Base-by-base conservation (phyloP, 1,284 basidiomycete genomes). In the Cutaneotrichosporon cyanovorans region DNA sequence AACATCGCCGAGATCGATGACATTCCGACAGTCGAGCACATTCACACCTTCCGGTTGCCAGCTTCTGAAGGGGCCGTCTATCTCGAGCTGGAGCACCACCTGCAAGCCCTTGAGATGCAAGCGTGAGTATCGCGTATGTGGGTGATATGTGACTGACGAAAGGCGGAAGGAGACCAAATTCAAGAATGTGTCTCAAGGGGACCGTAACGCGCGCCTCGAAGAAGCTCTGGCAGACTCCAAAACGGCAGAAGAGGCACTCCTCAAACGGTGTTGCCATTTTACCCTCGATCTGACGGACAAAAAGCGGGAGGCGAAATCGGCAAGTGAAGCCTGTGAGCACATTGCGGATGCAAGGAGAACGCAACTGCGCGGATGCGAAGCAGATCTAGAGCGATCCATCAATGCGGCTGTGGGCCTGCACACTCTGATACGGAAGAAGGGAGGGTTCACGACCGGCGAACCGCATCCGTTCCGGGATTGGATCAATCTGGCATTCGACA, bases 1-100 rank as follows among this genome's bases (percentile, higher is more conserved):
- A 96, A 96, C 65, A 83, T 93, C 47, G 90, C 91, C 7, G 92
- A 96, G 73, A 96, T 96, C 45, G 90, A 91, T 54, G 92, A 96
- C 68, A 92, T 96, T 51, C 85, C 85, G 1, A 88, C 82, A 65
- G 78, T 79, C 2, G 79, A 80, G 56, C 76, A 85, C 51, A 73
- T 84, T 37, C 76, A 83, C 60, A 76, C 77, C 31, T 79, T 95
- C 37, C 73, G 76, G 28, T 79, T 95, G 12, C 91, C 92, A 14
- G 89, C 92, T 0, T 88, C 92, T 0, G 92, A 96, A 67, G 84
- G 87, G 11, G 91, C 92, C 0, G 89, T 95, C 52, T 96, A 96
- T 65, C 77, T 95, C 31, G 91, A 96, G 66, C 78, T 96, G n/a
- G 90, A 93, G 61, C 91, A 96, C 60, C 87, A 93, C 62, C 75